Evolutionary conservation across 192 early-diverging fungal species (phyloP).

Genomic region (Rhizophagus sp.): DNA sequence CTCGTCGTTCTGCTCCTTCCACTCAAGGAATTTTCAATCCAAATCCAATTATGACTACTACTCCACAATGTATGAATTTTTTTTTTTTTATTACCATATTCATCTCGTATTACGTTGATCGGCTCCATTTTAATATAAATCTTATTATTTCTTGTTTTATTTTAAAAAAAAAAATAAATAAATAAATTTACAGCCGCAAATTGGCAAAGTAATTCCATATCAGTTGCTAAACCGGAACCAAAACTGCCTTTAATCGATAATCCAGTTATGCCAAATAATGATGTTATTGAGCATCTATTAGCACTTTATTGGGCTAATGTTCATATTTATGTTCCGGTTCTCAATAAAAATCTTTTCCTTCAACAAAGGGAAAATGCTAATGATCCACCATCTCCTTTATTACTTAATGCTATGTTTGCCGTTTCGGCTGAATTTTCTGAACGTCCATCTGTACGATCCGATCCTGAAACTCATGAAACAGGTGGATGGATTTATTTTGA

Average conservation of each 20-base stretch:
- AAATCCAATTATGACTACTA: neutral
- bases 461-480: conserved; percentile 1
- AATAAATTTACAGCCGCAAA: neutral
- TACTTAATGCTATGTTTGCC: conserved; percentile 24
- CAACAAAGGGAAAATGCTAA: conserved; percentile 1
- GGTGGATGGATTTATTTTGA: conserved; percentile 13
- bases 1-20: neutral
- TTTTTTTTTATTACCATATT: neutral
- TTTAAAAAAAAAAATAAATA: too few relatives aligned
- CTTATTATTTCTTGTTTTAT: too few relatives aligned
- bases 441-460: neutral
- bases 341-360: conserved; percentile 15
- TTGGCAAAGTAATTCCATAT: neutral
- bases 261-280: conserved; percentile 2
- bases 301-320: conserved; percentile 22
- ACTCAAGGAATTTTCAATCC: neutral
- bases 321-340: conserved; percentile 27
- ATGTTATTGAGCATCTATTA: conserved; percentile 10
- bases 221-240: conserved; percentile 14
- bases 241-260: neutral
- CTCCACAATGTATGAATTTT: conserved; percentile 1
- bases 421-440: conserved; percentile 25
- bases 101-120: neutral
- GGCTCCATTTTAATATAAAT: neutral
- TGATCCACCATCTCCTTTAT: conserved; percentile 5